Evolutionary conservation across 345 rosid genomes (phyloP).

Genomic region (Lepidium africanum): DNA sequence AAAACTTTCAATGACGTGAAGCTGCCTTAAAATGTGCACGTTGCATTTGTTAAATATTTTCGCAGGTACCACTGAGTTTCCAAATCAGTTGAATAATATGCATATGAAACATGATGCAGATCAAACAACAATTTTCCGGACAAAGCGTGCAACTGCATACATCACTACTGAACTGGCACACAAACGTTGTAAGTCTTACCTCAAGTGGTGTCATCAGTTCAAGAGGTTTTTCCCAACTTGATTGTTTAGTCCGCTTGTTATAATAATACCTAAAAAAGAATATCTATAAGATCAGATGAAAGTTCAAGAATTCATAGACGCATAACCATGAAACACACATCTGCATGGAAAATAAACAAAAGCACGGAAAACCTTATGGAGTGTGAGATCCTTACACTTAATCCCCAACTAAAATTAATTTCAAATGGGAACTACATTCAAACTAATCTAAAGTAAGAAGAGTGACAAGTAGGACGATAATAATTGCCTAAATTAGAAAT

Average conservation of each 20-base stretch:
- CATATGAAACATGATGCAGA: slow-evolving; percentile 34
- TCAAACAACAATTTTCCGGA: slow-evolving; percentile 17
- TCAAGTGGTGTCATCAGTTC: slow-evolving; percentile 96
- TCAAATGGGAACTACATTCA: background rate
- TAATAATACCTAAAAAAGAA: slow-evolving; percentile 67
- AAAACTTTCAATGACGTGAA: slow-evolving; percentile 44
- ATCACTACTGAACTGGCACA: slow-evolving; percentile 4
- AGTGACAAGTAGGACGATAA: background rate
- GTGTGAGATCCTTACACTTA: background rate
- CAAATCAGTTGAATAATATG: slow-evolving; percentile 38
- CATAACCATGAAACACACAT: background rate
- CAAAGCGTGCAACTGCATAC: background rate
- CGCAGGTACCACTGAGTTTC: slow-evolving; percentile 45
- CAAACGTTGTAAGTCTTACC: slow-evolving; percentile 41
- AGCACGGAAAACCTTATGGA: background rate
- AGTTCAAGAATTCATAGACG: background rate
- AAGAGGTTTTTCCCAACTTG: slow-evolving; percentile 96
- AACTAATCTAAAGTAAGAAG: background rate
- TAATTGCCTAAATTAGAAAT: background rate
- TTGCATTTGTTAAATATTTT: slow-evolving; percentile 37
- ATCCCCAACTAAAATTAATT: background rate
- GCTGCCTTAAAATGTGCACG: slow-evolving; percentile 6
- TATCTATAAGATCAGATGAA: background rate
- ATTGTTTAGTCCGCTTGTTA: slow-evolving; percentile 87
- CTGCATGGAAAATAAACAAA: background rate